Evolutionary conservation across 257 asterid genomes (phyloP).

Genomic region (Paulownia fortunei): DNA sequence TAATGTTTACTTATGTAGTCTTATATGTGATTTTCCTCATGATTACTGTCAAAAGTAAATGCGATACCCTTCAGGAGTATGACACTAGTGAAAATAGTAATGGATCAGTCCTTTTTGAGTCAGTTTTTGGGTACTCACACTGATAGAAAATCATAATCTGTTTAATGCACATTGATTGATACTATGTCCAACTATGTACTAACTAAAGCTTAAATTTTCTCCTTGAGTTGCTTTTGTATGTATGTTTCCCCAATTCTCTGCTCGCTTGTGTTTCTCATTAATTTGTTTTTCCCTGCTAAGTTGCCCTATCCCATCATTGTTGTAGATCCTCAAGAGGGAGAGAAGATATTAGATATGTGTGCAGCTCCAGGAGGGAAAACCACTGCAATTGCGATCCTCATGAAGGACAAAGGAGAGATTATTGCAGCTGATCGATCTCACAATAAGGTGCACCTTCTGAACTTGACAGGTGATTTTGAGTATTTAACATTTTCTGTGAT

Average conservation of each 20-base stretch:
- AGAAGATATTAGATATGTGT: constrained; percentile 93
- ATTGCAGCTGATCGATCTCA: constrained; percentile 96
- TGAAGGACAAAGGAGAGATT: constrained; percentile 93
- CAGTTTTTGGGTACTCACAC: too few species aligned
- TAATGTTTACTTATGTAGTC: too few species aligned
- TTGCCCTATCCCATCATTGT: constrained; percentile 21
- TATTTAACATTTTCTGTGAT: constrained; percentile 10
- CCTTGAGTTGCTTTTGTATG: not conserved
- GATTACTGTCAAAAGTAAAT: too few species aligned
- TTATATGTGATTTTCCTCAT: too few species aligned
- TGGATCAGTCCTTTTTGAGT: too few species aligned
- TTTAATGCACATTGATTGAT: not conserved
- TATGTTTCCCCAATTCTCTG: not conserved
- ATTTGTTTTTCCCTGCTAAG: constrained; percentile 23
- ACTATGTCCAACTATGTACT: not conserved
- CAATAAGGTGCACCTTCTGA: constrained; percentile 93
- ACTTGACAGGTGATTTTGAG: constrained; percentile 51
- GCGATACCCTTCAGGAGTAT: too few species aligned
- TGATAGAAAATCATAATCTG: not conserved
- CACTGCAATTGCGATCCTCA: constrained; percentile 92
- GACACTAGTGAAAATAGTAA: too few species aligned
- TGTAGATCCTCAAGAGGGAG: constrained; percentile 93
- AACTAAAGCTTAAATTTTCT: not conserved
- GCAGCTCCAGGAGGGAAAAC: constrained; percentile 99
- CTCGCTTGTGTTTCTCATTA: constrained; percentile 1